These are phyloP conservation scores for Chlorella sp. DNA, from an alignment of 139 green algal species.

Conservation along the genomic window DNA sequence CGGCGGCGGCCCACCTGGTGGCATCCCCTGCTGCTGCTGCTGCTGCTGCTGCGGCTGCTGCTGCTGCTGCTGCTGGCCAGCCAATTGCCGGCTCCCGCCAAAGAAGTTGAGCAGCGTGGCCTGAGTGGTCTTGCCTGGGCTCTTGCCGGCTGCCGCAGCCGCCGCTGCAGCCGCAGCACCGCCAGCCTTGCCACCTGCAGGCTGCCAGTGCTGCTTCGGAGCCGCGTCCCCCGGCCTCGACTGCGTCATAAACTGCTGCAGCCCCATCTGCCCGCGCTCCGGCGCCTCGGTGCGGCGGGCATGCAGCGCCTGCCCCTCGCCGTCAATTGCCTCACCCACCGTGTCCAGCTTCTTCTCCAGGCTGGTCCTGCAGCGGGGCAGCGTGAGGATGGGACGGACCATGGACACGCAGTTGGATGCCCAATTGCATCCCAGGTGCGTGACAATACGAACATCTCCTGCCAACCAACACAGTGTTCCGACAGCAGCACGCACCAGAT, in stretches of 20 bases:
- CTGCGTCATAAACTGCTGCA: neutral
- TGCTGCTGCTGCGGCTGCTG: neutral
- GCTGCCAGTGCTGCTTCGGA: neutral
- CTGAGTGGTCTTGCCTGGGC: neutral
- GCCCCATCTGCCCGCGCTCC: slow-evolving; percentile 17
- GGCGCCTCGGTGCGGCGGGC: slow-evolving; percentile 1
- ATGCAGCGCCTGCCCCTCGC: slow-evolving; percentile 49
- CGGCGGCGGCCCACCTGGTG: neutral
- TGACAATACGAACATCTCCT: too few species aligned
- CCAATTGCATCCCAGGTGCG: too few species aligned
- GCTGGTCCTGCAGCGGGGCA: neutral
- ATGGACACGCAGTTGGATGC: too few species aligned
- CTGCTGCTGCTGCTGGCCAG: neutral
- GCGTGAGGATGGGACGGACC: too few species aligned
- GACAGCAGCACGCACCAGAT: too few species aligned
- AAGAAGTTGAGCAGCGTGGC: slow-evolving; percentile 3
- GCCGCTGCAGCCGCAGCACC: neutral
- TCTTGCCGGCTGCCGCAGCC: neutral
- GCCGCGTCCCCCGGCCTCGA: neutral
- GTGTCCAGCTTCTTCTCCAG: slow-evolving; percentile 82
- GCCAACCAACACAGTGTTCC: too few species aligned
- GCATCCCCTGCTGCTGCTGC: neutral
- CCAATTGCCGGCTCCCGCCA: neutral
- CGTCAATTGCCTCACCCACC: slow-evolving; percentile 79
- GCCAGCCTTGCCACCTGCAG: neutral